These are phyloP conservation scores for Ilyonectria sp. DNA, from an alignment of 2,329 filamentous ascomycete genomes.

Conservation along the genomic window DNA sequence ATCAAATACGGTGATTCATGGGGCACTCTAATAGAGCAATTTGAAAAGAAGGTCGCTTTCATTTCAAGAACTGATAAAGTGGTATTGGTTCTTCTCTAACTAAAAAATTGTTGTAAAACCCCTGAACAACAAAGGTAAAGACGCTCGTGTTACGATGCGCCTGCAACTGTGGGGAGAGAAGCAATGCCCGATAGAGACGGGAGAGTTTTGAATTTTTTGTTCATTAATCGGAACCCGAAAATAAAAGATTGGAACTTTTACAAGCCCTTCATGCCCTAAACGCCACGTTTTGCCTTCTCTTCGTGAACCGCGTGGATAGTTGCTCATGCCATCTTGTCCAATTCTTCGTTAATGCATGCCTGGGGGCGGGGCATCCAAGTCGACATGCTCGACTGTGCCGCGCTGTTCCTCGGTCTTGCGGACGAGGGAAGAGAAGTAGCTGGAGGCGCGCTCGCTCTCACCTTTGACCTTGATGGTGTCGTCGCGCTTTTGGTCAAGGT, in stretches of 20 bases:
- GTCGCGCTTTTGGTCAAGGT: slow-evolving; percentile 82
- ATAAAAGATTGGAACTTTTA: slow-evolving; percentile 16
- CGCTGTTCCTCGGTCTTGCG: slow-evolving; percentile 72
- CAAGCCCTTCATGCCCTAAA: slow-evolving; percentile 26
- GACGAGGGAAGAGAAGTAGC: slow-evolving; percentile 92
- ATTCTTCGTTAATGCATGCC: slow-evolving; percentile 47
- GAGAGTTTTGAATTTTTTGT: slow-evolving; percentile 25
- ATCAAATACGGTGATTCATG: background rate
- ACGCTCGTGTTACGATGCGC: slow-evolving; percentile 14
- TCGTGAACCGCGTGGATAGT: slow-evolving; percentile 18
- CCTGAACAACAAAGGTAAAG: slow-evolving; percentile 21
- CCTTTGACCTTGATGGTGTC: slow-evolving; percentile 85
- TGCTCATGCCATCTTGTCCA: slow-evolving; percentile 20
- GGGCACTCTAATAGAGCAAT: background rate
- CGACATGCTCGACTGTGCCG: slow-evolving; percentile 64
- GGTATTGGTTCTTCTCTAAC: slow-evolving; percentile 32
- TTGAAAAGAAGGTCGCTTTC: background rate
- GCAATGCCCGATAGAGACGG: slow-evolving; percentile 14
- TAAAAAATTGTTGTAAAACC: slow-evolving; percentile 16
- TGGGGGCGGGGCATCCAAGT: slow-evolving; percentile 68
- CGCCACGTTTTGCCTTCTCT: slow-evolving; percentile 30
- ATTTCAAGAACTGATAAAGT: slow-evolving; percentile 5
- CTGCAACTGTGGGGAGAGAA: slow-evolving; percentile 30
- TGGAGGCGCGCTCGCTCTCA: slow-evolving; percentile 89
- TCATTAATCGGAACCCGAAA: slow-evolving; percentile 24